Base-by-base conservation (phyloP, 2,329 filamentous ascomycete species). In the Aureobasidium mangrovei region DNA sequence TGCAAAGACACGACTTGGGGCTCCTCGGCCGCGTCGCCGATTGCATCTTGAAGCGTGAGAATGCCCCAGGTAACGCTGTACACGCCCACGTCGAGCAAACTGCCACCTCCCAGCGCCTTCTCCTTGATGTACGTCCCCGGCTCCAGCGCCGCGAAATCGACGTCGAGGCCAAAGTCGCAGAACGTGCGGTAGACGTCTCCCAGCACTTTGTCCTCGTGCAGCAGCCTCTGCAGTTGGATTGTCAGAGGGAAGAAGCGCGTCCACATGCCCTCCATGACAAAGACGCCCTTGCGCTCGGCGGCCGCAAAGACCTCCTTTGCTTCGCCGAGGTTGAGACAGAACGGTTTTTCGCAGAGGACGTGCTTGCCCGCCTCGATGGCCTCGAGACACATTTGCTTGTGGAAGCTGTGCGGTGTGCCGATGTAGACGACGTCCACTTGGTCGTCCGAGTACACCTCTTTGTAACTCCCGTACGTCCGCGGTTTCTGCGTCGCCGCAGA, bases 321-420 rank as follows among this genome's bases (percentile, higher is more conserved):
- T 35, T 76, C 70, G 3, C 49, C 59, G 0, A 69, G 67, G 10
- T 69, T 76, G 38, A 76, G 55, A 0, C 70, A 63, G 53, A 76
- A 74, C 0, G 74, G 62, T 59, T 76, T 76, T 56, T 76, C 74
- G 56, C 74, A 76, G 0, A 76, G 64, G 0, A 76, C 63, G 36
- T 74, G 64, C 57, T 76, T 76, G 1, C 72, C 71, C 1, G 66
- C 63, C 0, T 60, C 60, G 29, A 76, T 75, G 0, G 73, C 73
- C 35, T 72, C 70, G 2, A 75, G 67, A 29, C 69, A 73, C 54
- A 72, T 70, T 31, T 69, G 63, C 57, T 69, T 70, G 61, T 76
- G 74, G 52, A 75, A 72, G 31, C 64, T 67, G 56, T 75, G 72
- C 0, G 74, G 74, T 7, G 70, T 74, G 38, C 72, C 73, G 39